A percentile compares a stretch with the other conserved stretches of the same genome.
Conservation (phyloP, 139 green algal species). For the Astrephomene gubernaculifera region DNA sequence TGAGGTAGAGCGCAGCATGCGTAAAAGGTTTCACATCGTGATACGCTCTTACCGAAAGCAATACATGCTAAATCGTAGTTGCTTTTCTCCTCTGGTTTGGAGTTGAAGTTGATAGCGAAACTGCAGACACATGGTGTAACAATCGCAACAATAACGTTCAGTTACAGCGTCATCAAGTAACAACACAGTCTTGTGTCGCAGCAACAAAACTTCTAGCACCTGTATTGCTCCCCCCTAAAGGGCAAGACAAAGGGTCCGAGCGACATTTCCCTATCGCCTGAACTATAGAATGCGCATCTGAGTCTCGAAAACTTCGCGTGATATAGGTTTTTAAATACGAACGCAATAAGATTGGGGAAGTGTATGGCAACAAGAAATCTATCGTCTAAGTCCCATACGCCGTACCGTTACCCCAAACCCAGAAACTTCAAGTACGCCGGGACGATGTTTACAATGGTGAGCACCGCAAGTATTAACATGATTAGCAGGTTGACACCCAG, state of each 20-base stretch:
- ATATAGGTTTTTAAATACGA: background rate
- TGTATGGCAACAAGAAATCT: background rate
- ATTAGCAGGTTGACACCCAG: too few species aligned
- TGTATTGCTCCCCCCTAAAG: constrained; percentile 64
- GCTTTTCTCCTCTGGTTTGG: constrained; percentile 6
- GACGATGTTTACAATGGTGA: too few species aligned
- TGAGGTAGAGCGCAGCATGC: too few species aligned
- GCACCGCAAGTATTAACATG: too few species aligned
- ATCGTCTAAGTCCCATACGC: constrained; percentile 11
- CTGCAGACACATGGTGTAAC: constrained; percentile 19
- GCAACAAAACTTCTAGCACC: constrained; percentile 28
- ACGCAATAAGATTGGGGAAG: background rate
- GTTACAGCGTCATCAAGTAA: too few species aligned
- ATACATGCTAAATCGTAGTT: constrained; percentile 43
- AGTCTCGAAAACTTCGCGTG: too few species aligned
- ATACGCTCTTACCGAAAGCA: constrained; percentile 37
- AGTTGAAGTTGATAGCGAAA: constrained; percentile 47
- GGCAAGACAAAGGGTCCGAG: constrained; percentile 50
- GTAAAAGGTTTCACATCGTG: background rate
- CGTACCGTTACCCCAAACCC: background rate
- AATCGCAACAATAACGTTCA: too few species aligned
- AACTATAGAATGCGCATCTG: constrained; percentile 4
- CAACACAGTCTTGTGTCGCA: too few species aligned
- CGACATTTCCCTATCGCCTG: constrained; percentile 7
- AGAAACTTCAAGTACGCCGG: too few species aligned